Percentiles rank a stretch among this genome's conserved stretches.
Evolutionary conservation across 1,284 basidiomycete species (phyloP).

Genomic region (Pseudozyma sp.): DNA sequence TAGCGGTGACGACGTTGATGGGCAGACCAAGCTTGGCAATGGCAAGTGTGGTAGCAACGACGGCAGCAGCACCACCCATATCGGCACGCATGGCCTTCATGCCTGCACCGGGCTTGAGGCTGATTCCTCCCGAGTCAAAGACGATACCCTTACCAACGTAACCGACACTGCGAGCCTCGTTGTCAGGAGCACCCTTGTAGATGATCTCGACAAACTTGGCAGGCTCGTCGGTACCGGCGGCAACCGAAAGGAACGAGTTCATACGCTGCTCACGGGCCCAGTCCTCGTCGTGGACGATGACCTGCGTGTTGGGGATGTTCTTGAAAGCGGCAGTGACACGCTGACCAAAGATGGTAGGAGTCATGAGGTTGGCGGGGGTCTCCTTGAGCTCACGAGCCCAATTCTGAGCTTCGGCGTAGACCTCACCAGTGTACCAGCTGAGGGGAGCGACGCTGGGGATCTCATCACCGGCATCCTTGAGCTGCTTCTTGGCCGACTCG

Average conservation of each 20-base stretch:
- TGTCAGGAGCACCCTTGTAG: conserved; percentile 79
- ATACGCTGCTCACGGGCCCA: conserved; percentile 87
- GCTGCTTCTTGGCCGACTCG: conserved; percentile 56
- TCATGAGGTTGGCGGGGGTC: conserved; percentile 78
- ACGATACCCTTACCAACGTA: conserved; percentile 81
- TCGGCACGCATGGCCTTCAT: conserved; percentile 73
- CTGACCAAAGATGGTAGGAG: conserved; percentile 77
- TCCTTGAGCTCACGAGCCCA: conserved; percentile 87
- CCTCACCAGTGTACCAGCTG: conserved; percentile 65
- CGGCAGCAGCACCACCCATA: conserved; percentile 76
- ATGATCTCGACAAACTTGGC: conserved; percentile 88
- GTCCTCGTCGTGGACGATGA: conserved; percentile 82
- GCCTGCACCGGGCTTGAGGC: conserved; percentile 78
- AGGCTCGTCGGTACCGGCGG: conserved; percentile 83
- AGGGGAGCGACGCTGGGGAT: conserved; percentile 57
- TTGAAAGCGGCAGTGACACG: conserved; percentile 78
- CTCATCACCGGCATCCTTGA: conserved; percentile 60
- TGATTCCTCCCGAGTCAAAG: conserved; percentile 85
- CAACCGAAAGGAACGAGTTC: conserved; percentile 89
- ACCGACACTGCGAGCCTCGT: conserved; percentile 76
- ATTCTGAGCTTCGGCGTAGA: conserved; percentile 85
- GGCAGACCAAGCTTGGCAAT: conserved; percentile 84
- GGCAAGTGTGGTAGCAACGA: conserved; percentile 79
- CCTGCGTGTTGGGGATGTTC: conserved; percentile 77
- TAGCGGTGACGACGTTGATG: conserved; percentile 80